These are phyloP conservation scores for Fusarium nelsonii DNA, from an alignment of 2,329 filamentous ascomycete species.

Conservation along the genomic window DNA sequence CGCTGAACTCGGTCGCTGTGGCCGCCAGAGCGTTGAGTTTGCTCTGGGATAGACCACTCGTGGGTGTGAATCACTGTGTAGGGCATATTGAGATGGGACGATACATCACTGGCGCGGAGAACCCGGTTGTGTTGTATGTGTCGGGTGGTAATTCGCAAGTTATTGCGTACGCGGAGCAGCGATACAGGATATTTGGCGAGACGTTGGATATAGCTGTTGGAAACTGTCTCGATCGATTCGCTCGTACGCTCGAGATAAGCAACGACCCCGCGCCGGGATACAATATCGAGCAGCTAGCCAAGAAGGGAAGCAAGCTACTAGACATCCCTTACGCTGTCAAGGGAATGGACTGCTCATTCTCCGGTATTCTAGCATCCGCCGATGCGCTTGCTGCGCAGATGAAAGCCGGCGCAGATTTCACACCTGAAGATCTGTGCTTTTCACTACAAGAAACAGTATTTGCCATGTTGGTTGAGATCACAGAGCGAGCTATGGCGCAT, in stretches of 20 bases:
- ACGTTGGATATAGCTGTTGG: slow-evolving; percentile 97
- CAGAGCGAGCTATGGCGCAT: slow-evolving; percentile 97
- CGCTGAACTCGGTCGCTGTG: slow-evolving; percentile 86
- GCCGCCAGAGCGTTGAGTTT: slow-evolving; percentile 84
- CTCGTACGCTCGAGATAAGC: slow-evolving; percentile 87
- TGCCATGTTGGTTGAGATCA: slow-evolving; percentile 98
- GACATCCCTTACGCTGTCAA: slow-evolving; percentile 97
- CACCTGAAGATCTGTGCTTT: slow-evolving; percentile 89
- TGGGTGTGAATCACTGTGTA: slow-evolving; percentile 98
- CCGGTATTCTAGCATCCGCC: slow-evolving; percentile 86
- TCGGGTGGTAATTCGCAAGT: slow-evolving; percentile 97
- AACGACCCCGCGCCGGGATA: slow-evolving; percentile 98
- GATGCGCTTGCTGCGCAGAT: slow-evolving; percentile 83
- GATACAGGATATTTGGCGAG: slow-evolving; percentile 98
- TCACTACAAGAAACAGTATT: slow-evolving; percentile 95
- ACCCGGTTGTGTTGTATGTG: slow-evolving; percentile 96
- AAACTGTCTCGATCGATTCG: slow-evolving; percentile 96
- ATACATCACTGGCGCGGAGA: slow-evolving; percentile 87
- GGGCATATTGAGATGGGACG: slow-evolving; percentile 99
- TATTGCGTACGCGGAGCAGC: slow-evolving; percentile 92
- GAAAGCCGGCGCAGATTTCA: slow-evolving; percentile 69
- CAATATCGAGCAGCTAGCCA: slow-evolving; percentile 95
- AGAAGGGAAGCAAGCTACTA: slow-evolving; percentile 77
- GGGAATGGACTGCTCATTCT: slow-evolving; percentile 98
- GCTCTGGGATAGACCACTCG: slow-evolving; percentile 88